These are phyloP conservation scores for Myriosclerotinia scirpicola DNA, from an alignment of 2,329 filamentous ascomycete genomes.

Conservation along the genomic window DNA sequence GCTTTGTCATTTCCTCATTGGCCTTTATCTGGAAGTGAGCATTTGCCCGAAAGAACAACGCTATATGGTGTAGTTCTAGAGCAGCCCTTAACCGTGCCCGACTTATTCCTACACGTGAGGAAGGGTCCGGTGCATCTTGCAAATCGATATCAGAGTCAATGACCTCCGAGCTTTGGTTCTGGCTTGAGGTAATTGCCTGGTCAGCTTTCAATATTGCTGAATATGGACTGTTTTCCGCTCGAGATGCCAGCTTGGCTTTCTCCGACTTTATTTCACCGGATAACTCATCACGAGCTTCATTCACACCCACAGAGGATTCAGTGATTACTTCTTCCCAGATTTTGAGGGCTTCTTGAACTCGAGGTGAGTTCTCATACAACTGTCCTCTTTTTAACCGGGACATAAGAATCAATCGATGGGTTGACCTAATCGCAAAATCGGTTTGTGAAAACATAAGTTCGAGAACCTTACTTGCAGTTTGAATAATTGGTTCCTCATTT, in stretches of 20 bases:
- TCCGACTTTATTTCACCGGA: constrained; percentile 44
- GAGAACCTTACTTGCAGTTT: constrained; percentile 83
- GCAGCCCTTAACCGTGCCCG: constrained; percentile 68
- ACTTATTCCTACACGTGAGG: constrained; percentile 53
- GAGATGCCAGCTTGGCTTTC: neutral
- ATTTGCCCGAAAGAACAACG: constrained; percentile 81
- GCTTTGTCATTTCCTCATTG: constrained; percentile 60
- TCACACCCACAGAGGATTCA: constrained; percentile 54
- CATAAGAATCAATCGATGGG: constrained; percentile 67
- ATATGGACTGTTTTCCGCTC: neutral
- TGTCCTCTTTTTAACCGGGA: constrained; percentile 71
- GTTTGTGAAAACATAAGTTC: constrained; percentile 90
- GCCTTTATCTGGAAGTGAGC: constrained; percentile 81
- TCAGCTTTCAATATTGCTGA: neutral
- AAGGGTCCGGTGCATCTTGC: constrained; percentile 34
- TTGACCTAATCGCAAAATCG: constrained; percentile 62
- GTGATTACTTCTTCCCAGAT: constrained; percentile 64
- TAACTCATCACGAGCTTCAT: constrained; percentile 64
- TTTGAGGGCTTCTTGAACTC: constrained; percentile 64
- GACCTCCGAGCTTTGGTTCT: neutral
- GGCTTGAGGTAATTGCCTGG: too few species aligned
- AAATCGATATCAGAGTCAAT: constrained; percentile 22
- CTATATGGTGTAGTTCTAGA: constrained; percentile 78
- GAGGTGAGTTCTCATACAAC: constrained; percentile 71
- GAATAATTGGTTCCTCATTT: constrained; percentile 59